Evolutionary conservation across 371 early-diverging fungal genomes (phyloP), one percentile per base, ranked within the genome.

Genomic region (Blakeslea trispora): DNA sequence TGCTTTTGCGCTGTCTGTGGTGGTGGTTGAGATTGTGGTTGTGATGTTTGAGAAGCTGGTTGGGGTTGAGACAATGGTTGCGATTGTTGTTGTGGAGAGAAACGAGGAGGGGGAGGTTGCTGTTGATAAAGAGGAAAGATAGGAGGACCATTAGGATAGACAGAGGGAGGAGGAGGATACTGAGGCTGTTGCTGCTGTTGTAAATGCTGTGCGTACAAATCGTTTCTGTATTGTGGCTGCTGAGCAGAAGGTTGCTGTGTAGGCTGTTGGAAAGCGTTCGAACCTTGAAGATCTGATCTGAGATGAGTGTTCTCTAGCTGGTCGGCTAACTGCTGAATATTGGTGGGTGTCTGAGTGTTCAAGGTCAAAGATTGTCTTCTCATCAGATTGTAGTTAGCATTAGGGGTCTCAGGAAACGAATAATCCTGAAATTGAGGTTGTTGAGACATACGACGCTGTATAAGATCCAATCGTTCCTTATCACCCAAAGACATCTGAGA

Each of bases 231-330:
- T 45, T 57, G 57, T 6, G 50, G 45, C 31, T 43, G 42, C 5
- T 50, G 50, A 3, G 23, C 24, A 8, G 50, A 43, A 28, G 37
- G 46, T 50, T 28, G 42, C 17, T 44, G 61, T 21, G 57, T 17
- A 41, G 59, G 41, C 28, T 42, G 49, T 18, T 39, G 41, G 31
- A 50, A 52, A 13, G 31, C 44, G 1, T 28, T 39, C 21, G 47
- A 19, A 3, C 32, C 11, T 15, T 11, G 41, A 15, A 46, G 14
- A 35, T 60, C 55, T 1, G 53, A 43, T 53, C 49, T 56, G 15
- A 69, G 45, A 59, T 69, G 71, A 4, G 66, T 69, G 18, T 57
- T 58, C 45, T 73, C 73, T n/a, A 73, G 42, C 42, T 64, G 73
- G 9, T 69, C 69, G 9, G 69, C 53, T 22, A 69, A 50, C 35